Base-by-base conservation (phyloP, 257 asterid genomes). In the Parsonsia alboflavescens region DNA sequence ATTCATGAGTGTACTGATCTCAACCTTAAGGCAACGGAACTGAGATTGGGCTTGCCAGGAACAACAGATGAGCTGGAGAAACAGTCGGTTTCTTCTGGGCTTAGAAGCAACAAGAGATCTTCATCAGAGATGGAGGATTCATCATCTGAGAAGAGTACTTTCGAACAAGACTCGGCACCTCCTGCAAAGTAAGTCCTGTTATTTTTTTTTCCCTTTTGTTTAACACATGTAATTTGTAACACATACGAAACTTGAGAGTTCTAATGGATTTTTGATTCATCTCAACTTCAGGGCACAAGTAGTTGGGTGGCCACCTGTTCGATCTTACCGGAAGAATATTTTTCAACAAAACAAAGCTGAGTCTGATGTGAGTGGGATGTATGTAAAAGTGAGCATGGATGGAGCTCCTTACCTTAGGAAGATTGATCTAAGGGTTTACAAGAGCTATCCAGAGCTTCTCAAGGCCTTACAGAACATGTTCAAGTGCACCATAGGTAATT, bases 241-340 rank as follows among this genome's bases (percentile, higher is more conserved):
- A 76, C n/a, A 67, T 42, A 5, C 67, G 64, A 41, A 21, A 1
- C 15, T 28, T 63, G 33, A 30, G 24, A 15, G 44, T 33, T 21
- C 57, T 76, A 52, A 76, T 21, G 56, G 28, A 19, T 30, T 44
- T 41, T 21, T 10, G 16, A 67, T 67, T 15, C 33, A 61, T 57
- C 26, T 8, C 24, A 26, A 54, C 42, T 73, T 41, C 83, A 88
- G 92, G 82, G 82, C 85, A 66, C 93, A 77, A 85, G 92, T 84
- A 6, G 89, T 90, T 11, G 97, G 97, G 1, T 92, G 99, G 99
- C 99, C 99, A n/a, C 99, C 99, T 71, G 97, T 94, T 54, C 30
- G 95, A 61, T 86, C 91, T 2, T 90, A 84, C 92, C 78, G 96
- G 81, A 94, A 89, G 73, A 92, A 90, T 49, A 83, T 81, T 0